These are phyloP conservation scores for Hysterangium stoloniferum DNA, from an alignment of 768 basidiomycete genomes.

Conservation along the genomic window DNA sequence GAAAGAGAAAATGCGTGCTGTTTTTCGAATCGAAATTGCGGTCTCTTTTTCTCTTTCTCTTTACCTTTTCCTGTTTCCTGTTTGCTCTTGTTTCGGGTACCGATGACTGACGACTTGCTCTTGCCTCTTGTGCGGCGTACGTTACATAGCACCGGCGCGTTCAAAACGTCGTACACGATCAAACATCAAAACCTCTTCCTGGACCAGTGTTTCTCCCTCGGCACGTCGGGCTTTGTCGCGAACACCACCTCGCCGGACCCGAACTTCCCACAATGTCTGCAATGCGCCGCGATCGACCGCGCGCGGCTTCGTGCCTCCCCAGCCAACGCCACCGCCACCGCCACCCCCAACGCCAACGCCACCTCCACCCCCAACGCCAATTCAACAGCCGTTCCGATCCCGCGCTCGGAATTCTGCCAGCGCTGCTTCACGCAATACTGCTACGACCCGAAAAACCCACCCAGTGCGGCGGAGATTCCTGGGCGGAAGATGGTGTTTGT, in stretches of 20 bases:
- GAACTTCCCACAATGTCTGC: constrained; percentile 56
- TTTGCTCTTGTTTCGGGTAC: not conserved
- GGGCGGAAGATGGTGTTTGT: constrained; percentile 37
- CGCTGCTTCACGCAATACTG: constrained; percentile 25
- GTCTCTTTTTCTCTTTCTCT: not conserved
- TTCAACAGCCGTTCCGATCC: too few species aligned
- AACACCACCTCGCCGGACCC: constrained; percentile 49
- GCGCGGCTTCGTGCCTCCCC: constrained; percentile 10
- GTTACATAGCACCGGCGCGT: constrained; percentile 52
- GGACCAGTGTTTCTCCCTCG: constrained; percentile 50
- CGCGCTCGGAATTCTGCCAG: constrained; percentile 21
- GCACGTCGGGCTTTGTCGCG: constrained; percentile 52
- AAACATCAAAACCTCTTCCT: constrained; percentile 50
- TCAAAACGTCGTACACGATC: constrained; percentile 51
- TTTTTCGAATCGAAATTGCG: too few species aligned
- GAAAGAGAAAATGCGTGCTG: too few species aligned
- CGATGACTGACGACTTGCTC: not conserved
- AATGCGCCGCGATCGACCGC: constrained; percentile 55
- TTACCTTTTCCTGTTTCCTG: not conserved
- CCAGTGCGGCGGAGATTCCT: constrained; percentile 21
- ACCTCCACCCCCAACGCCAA: constrained; percentile 22
- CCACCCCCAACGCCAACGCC: too few species aligned
- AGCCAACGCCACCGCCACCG: rapidly evolving
- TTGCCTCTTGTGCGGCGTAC: constrained; percentile 12
- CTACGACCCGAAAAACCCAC: constrained; percentile 21